Evolutionary conservation across 345 rosid species (phyloP).

Genomic region (Heritiera littoralis): DNA sequence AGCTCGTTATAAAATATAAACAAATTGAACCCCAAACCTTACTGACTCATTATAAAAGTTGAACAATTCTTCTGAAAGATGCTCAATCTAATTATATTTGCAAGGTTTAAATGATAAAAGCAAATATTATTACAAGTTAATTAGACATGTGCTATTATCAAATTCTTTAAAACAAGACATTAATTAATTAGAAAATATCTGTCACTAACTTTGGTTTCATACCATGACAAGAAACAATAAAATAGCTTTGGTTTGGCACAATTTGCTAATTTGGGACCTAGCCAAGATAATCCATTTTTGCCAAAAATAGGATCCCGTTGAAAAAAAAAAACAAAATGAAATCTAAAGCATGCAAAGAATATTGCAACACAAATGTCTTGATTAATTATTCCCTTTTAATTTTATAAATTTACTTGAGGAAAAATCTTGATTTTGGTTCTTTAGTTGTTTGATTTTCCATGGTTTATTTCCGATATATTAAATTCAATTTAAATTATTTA

Average conservation of each 20-base stretch:
- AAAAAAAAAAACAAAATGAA: not conserved
- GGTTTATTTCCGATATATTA: not conserved
- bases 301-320: not conserved
- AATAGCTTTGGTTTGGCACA: not conserved
- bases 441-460: not conserved
- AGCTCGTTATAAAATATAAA: no score
- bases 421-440: not conserved
- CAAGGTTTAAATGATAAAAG: no score
- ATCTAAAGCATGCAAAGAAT: not conserved
- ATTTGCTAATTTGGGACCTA: constrained; percentile 2
- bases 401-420: not conserved
- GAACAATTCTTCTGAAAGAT: no score
- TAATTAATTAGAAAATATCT: not conserved
- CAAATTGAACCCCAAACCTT: no score
- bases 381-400: not conserved
- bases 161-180: not conserved
- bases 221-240: not conserved
- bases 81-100: no score
- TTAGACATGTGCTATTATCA: not conserved
- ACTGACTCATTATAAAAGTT: no score
- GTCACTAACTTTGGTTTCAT: not conserved
- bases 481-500: not conserved
- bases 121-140: not conserved
- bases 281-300: not conserved
- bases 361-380: not conserved